Conservation (phyloP, 192 early-diverging fungal genomes). For the Linnemannia exigua region DNA sequence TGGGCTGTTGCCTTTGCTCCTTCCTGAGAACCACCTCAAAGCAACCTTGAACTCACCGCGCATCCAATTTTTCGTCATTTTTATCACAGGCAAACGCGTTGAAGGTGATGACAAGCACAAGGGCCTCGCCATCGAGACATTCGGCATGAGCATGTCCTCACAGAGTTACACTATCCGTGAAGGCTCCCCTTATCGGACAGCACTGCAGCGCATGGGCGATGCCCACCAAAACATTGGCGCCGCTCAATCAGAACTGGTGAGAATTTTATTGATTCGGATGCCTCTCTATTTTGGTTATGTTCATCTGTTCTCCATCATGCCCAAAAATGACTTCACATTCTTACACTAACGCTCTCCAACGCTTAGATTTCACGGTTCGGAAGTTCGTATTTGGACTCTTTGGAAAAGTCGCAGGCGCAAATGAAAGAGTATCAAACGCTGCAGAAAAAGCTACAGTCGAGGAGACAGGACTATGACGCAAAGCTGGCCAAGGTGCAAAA, state of each 20-base stretch:
- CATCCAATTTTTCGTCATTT: neutral
- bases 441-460: constrained; percentile 89
- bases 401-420: constrained; percentile 47
- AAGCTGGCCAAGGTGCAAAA: constrained; percentile 92
- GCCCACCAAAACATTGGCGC: constrained; percentile 55
- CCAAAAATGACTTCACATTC: neutral
- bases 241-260: constrained; percentile 42
- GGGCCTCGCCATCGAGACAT: constrained; percentile 52
- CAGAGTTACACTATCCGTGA: constrained; percentile 55
- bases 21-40: neutral
- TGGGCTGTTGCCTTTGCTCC: neutral
- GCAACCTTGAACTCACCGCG: neutral
- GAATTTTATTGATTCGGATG: neutral
- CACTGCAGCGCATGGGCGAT: constrained; percentile 51
- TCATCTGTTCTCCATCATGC: neutral
- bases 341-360: neutral
- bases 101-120: constrained; percentile 56
- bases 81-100: constrained; percentile 46
- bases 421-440: constrained; percentile 63
- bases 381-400: constrained; percentile 37
- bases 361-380: constrained; percentile 42
- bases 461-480: constrained; percentile 93
- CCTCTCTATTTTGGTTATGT: neutral
- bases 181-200: constrained; percentile 39
- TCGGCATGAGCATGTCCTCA: constrained; percentile 43